phyloP scores from a whole-genome alignment of 768 basidiomycete genomes.

The Boletales sp. region DNA sequence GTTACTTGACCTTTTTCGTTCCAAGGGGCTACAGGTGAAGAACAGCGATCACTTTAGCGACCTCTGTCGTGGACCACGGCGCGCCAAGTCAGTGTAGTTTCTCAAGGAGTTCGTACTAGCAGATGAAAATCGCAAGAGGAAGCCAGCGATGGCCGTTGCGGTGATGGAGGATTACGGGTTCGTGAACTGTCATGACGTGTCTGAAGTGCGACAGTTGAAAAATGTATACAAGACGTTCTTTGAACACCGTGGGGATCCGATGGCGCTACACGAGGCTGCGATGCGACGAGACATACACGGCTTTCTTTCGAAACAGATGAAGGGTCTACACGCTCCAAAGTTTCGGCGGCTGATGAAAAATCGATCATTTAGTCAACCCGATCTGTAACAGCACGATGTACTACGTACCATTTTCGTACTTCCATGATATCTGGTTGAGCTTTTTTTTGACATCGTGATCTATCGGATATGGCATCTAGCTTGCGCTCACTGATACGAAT shows the following conservation, averaged over 20 bases:
- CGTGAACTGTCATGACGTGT: slow-evolving; percentile 4
- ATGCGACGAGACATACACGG: slow-evolving; percentile 30
- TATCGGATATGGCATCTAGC: no score
- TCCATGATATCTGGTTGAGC: no score
- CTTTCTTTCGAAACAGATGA: slow-evolving; percentile 21
- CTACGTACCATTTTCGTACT: no score
- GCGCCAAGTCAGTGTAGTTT: no score
- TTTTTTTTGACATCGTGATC: no score
- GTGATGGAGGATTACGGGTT: slow-evolving; percentile 8
- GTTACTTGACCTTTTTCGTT: slow-evolving; percentile 5
- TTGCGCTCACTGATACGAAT: no score
- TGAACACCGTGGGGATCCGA: slow-evolving; percentile 20
- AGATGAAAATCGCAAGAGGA: no score
- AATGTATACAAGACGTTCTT: not conserved
- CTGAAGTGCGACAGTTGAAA: slow-evolving; percentile 20
- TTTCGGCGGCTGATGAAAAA: slow-evolving; percentile 31
- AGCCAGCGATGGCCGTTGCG: no score
- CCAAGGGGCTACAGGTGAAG: not conserved
- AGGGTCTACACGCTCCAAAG: slow-evolving; percentile 21
- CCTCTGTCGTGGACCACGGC: not conserved
- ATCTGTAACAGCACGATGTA: no score
- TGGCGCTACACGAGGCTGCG: slow-evolving; percentile 35
- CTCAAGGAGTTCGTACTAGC: no score
- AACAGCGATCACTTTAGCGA: not conserved
- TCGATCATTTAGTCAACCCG: slow-evolving; percentile 1